A percentile compares a stretch with the other conserved stretches of the same genome.
Conservation (phyloP, 192 early-diverging fungal genomes). For the Podila epicladia region DNA sequence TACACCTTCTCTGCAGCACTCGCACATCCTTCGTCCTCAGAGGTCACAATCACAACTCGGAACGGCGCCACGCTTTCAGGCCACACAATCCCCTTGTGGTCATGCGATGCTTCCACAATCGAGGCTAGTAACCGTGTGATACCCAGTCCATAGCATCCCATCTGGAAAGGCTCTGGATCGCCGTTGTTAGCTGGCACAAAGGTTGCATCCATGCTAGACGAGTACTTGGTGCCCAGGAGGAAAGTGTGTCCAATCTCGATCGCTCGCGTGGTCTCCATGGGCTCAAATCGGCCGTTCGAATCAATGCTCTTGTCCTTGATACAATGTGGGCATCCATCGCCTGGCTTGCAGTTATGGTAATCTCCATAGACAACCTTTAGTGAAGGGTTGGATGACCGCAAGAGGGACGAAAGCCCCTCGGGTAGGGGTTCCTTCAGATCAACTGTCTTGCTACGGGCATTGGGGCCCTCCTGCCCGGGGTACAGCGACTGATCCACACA, state of each 20-base stretch:
- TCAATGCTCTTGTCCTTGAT: background rate
- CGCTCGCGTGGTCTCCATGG: conserved; percentile 57
- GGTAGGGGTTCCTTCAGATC: conserved; percentile 1
- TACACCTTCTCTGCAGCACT: conserved; percentile 52
- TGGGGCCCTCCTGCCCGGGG: conserved; percentile 12
- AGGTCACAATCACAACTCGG: conserved; percentile 69
- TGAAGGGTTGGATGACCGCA: background rate
- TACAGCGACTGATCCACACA: conserved; percentile 47
- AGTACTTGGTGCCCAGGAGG: conserved; percentile 91
- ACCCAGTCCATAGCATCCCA: conserved; percentile 95
- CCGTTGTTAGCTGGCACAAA: conserved; percentile 41
- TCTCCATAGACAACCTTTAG: conserved; percentile 47
- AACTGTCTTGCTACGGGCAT: conserved; percentile 2
- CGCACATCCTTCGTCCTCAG: conserved; percentile 49
- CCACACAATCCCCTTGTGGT: conserved; percentile 80
- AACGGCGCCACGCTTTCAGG: conserved; percentile 85
- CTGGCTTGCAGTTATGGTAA: conserved; percentile 55
- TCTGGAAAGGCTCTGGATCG: conserved; percentile 66
- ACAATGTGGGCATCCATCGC: conserved; percentile 61
- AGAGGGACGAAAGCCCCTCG: conserved; percentile 11
- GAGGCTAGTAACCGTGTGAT: conserved; percentile 86
- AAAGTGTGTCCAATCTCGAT: conserved; percentile 94
- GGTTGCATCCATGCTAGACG: conserved; percentile 69
- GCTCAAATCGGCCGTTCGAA: conserved; percentile 10
- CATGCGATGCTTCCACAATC: conserved; percentile 72